Conservation (phyloP, 225 moss, liverwort and hornwort species). For the Ulota crispa region DNA sequence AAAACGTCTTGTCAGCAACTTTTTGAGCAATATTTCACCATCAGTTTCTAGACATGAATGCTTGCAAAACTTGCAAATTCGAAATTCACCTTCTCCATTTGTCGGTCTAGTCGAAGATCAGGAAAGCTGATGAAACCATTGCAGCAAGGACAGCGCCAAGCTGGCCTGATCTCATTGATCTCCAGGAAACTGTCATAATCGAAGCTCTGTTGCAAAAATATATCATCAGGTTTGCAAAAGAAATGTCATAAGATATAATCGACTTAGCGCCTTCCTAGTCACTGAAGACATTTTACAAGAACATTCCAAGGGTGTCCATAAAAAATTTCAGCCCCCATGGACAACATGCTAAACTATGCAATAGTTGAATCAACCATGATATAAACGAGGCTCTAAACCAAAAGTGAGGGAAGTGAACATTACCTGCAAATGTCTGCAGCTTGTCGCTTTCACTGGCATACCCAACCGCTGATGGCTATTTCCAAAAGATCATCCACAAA, state of each 20-base stretch:
- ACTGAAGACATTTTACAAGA: not conserved
- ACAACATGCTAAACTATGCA: conserved; percentile 26
- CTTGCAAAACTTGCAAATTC: not conserved
- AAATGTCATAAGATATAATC: not conserved
- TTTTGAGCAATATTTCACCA: not conserved
- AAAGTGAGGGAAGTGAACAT: not conserved
- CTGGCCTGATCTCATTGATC: conserved; percentile 87
- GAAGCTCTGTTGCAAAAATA: conserved; percentile 68
- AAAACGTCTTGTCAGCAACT: conserved; percentile 18
- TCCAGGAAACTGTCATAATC: conserved; percentile 88
- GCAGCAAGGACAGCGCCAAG: conserved; percentile 98
- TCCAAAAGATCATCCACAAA: conserved; percentile 17
- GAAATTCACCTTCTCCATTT: conserved; percentile 69
- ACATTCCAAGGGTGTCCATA: not conserved
- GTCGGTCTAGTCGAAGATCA: conserved; percentile 76
- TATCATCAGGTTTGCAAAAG: not conserved
- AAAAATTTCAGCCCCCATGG: not conserved
- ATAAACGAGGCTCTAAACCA: not conserved
- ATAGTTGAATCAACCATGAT: conserved; percentile 12
- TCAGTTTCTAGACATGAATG: not conserved
- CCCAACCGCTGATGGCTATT: conserved; percentile 78
- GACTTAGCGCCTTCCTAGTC: not conserved
- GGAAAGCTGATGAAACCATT: conserved; percentile 64
- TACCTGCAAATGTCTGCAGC: conserved; percentile 91
- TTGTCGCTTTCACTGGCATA: conserved; percentile 78